phyloP scores from a whole-genome alignment of 1,284 basidiomycete genomes.

The Wolfiporia cocos region DNA sequence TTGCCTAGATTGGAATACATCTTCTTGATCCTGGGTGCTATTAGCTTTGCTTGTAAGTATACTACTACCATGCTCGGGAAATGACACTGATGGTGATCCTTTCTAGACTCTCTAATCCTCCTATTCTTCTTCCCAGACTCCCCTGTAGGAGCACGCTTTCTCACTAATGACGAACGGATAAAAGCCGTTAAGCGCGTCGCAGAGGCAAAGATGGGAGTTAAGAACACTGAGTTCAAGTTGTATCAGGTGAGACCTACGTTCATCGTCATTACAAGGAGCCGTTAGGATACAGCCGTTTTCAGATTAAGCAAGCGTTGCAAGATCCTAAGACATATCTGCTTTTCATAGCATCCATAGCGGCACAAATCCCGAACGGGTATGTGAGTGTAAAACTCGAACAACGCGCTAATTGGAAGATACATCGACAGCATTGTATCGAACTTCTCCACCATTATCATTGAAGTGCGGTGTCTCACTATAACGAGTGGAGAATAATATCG shows the following conservation, averaged over 20 bases:
- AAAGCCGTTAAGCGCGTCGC: constrained; percentile 66
- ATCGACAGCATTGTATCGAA: constrained; percentile 12
- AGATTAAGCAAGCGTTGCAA: constrained; percentile 58
- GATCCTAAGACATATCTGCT: constrained; percentile 75
- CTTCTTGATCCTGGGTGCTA: constrained; percentile 16
- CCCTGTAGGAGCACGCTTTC: constrained; percentile 63
- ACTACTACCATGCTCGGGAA: too few species aligned
- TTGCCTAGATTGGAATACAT: constrained; percentile 18
- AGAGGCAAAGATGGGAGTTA: constrained; percentile 67
- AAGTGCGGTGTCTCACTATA: constrained; percentile 3
- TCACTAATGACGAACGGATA: constrained; percentile 52
- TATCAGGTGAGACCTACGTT: constrained; percentile 44
- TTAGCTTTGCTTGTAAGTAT: constrained; percentile 13
- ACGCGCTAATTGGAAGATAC: constrained; percentile 12
- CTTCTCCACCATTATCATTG: constrained; percentile 22
- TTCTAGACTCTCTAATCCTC: constrained; percentile 12
- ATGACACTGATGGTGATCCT: not conserved
- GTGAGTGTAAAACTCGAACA: too few species aligned
- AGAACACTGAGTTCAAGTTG: constrained; percentile 70
- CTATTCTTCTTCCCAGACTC: constrained; percentile 68
- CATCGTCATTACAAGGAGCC: not conserved
- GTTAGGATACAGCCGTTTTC: constrained; percentile 12
- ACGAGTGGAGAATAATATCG: not conserved
- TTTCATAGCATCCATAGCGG: constrained; percentile 34
- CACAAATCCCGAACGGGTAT: constrained; percentile 26